Base-by-base conservation (phyloP, 352 stramenopile species). In the Stramenopiles sp. region DNA sequence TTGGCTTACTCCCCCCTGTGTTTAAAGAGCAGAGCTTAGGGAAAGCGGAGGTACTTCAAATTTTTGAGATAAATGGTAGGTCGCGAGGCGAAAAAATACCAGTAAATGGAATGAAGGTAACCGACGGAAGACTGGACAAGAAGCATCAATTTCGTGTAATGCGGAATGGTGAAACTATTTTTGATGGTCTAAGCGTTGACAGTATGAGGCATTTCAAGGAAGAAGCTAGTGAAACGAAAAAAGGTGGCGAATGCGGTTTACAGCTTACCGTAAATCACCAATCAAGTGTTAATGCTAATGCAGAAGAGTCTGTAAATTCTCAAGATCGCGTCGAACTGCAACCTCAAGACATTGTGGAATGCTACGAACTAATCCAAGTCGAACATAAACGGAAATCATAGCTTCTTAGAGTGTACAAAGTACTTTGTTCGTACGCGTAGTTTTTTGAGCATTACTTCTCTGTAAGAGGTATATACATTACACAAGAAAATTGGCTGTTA, bases 31-130 rank as follows among this genome's bases (percentile, higher is more conserved):
- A 25, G 12, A 18, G 12, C 25, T 63, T 25, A 63, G 43, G 43
- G 25, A 12, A 25, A 18, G 43, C 43, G 12, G 43, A 63, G 25
- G 43, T 63, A 18, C 25, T 63, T 18, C 12, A 63, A 18, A 63
- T 25, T 12, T 63, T 63, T 63, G 43, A 63, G 43, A 63, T 63
- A 18, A 63, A 63, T 63, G 43, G 43, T 63, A 63, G 25, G 25
- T 18, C 12, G 12, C 43, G 43, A 18, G 43, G 43, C 25, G 25
- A 12, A 63, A 63, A 63, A 63, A 18, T 18, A 12, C 43, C 12
- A 63, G 25, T 63, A 12, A 63, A 63, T 25, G 43, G 43, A 18
- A 63, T 63, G 43, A 63, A 63, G 43, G 43, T 63, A 63, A 63
- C 43, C 43, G 25, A 25, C 25, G 43, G 43, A 63, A 63, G 12